Percentiles rank a stretch among this genome's conserved stretches.
phyloP scores from a whole-genome alignment of 495 filamentous ascomycete species.

The Tuber borchii region DNA sequence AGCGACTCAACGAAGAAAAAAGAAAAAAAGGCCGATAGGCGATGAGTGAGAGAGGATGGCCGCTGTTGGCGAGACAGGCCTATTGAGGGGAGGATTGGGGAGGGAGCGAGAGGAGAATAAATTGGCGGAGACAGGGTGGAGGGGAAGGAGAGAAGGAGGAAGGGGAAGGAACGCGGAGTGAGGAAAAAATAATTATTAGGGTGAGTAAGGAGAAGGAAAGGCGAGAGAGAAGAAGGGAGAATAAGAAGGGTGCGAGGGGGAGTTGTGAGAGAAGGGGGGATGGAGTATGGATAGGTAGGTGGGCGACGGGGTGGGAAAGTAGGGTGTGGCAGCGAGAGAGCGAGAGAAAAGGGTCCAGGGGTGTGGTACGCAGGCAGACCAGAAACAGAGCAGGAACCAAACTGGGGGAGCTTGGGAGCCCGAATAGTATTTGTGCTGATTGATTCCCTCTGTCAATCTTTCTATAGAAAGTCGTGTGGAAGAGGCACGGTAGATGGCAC shows the following conservation, averaged over 20 bases:
- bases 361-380: neutral
- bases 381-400: neutral
- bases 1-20: slow-evolving; percentile 41
- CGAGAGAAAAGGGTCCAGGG: slow-evolving; percentile 1
- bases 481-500: neutral
- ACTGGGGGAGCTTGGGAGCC: neutral
- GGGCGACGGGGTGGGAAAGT: neutral
- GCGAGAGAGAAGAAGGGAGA: neutral
- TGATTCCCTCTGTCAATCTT: slow-evolving; percentile 2
- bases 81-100: slow-evolving; percentile 6
- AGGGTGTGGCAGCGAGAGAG: neutral
- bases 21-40: slow-evolving; percentile 42
- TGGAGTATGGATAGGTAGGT: neutral
- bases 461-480: neutral
- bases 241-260: neutral
- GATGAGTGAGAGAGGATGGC: slow-evolving; percentile 53
- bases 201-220: slow-evolving; percentile 1
- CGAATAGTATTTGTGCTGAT: neutral
- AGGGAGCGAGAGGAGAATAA: slow-evolving; percentile 2
- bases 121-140: slow-evolving; percentile 2
- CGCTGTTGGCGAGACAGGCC: slow-evolving; percentile 51
- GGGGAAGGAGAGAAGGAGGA: neutral
- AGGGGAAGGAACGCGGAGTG: slow-evolving; percentile 1
- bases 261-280: neutral
- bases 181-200: slow-evolving; percentile 6